Evolutionary conservation across 768 basidiomycete genomes (phyloP).

Genomic region (Mrakia gelida): DNA sequence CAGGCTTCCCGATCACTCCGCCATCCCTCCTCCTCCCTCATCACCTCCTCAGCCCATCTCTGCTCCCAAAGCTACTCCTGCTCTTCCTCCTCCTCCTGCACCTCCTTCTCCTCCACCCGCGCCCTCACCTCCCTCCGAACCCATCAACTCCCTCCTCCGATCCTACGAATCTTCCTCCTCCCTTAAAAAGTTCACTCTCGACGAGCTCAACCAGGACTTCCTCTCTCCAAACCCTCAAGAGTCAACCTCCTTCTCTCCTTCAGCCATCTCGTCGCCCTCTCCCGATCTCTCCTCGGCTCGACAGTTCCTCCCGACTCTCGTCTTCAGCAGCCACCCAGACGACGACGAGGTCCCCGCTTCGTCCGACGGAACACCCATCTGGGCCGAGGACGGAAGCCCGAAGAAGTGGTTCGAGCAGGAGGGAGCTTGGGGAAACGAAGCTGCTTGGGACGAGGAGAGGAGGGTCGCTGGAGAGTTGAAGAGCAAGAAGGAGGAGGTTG

Average conservation of each 20-base stretch:
- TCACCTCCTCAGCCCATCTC: not conserved
- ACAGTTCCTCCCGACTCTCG: slow-evolving; percentile 1
- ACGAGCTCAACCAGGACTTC: not conserved
- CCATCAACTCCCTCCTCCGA: not conserved
- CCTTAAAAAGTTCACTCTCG: not conserved
- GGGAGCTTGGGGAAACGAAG: slow-evolving; percentile 5
- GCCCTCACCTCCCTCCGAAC: not conserved
- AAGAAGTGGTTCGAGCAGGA: slow-evolving; percentile 10
- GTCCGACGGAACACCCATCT: not conserved
- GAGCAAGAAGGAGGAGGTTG: not conserved
- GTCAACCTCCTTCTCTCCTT: not conserved
- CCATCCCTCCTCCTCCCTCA: slow-evolving; percentile 1
- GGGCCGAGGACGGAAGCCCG: not conserved
- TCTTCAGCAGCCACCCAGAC: slow-evolving; percentile 8
- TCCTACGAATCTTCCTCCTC: not conserved
- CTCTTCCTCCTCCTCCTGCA: not conserved
- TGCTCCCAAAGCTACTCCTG: not conserved
- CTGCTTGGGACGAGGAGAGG: not conserved
- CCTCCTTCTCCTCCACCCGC: not conserved
- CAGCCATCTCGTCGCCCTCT: not conserved
- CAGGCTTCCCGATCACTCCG: slow-evolving; percentile 9
- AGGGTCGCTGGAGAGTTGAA: not conserved
- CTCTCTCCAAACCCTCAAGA: not conserved
- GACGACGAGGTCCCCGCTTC: not conserved
- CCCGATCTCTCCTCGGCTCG: not conserved